Evolutionary conservation across 352 stramenopile species (phyloP).

Genomic region (Pythium myriotylum): DNA sequence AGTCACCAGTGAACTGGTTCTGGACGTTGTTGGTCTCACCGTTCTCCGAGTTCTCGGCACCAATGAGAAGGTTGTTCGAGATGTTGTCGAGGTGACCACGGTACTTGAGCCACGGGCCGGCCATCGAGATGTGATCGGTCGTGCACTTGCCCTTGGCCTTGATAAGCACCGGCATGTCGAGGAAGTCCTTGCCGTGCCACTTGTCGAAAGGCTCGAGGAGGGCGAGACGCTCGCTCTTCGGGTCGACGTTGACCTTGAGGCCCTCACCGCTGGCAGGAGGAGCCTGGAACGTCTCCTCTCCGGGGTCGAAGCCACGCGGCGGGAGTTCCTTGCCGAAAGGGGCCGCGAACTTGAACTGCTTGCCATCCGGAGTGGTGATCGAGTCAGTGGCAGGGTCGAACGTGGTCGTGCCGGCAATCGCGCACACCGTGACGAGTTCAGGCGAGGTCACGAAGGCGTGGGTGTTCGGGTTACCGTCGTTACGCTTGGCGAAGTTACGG

Average conservation of each 20-base stretch:
- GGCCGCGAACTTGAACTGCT: conserved; percentile 90
- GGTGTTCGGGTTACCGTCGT: conserved; percentile 93
- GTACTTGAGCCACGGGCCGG: conserved; percentile 94
- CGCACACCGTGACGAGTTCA: conserved; percentile 90
- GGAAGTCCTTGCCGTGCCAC: conserved; percentile 90
- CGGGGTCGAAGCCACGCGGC: conserved; percentile 87
- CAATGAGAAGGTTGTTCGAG: conserved; percentile 94
- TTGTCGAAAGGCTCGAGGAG: conserved; percentile 88
- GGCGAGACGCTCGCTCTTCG: conserved; percentile 85
- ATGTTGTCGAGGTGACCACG: conserved; percentile 95
- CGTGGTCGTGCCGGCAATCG: conserved; percentile 87
- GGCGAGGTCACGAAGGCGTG: conserved; percentile 94
- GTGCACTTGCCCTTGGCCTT: conserved; percentile 96
- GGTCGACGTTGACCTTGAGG: conserved; percentile 82
- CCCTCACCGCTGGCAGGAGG: conserved; percentile 60
- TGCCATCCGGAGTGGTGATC: conserved; percentile 84
- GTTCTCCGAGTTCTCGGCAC: conserved; percentile 92
- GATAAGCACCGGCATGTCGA: conserved; percentile 90
- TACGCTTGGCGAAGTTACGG: conserved; percentile 95
- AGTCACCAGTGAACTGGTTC: conserved; percentile 89
- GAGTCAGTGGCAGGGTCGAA: conserved; percentile 92
- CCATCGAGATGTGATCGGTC: conserved; percentile 95
- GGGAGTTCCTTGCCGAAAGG: conserved; percentile 92
- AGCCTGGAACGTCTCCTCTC: conserved; percentile 93
- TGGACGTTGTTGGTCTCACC: conserved; percentile 92